These are phyloP conservation scores for Barbarea vulgaris DNA, from an alignment of 345 rosid genomes.

Conservation along the genomic window DNA sequence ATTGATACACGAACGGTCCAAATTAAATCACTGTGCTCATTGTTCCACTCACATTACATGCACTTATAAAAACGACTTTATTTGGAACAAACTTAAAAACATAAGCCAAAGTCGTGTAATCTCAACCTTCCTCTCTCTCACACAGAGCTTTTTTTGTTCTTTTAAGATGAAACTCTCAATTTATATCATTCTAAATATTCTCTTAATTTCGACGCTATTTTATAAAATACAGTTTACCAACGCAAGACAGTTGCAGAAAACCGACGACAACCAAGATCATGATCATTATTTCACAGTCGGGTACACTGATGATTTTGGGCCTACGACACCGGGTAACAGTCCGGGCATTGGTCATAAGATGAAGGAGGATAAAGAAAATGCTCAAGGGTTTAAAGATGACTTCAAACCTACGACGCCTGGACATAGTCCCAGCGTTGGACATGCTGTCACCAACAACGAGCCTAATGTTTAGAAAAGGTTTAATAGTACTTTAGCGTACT, in stretches of 20 bases:
- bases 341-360: conserved; percentile 51
- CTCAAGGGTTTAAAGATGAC: conserved; percentile 31
- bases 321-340: conserved; percentile 49
- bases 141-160: neutral
- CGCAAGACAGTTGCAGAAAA: conserved; percentile 26
- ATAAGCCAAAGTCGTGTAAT: conserved; percentile 14
- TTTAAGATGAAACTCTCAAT: conserved; percentile 24
- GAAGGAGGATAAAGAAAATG: conserved; percentile 1
- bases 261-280: neutral
- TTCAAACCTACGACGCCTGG: conserved; percentile 45
- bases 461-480: conserved; percentile 38
- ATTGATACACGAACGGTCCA: conserved; percentile 30
- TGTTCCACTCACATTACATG: conserved; percentile 37
- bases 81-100: conserved; percentile 3
- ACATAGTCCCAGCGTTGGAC: conserved; percentile 37
- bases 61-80: conserved; percentile 31
- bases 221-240: conserved; percentile 5
- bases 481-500: conserved; percentile 11
- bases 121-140: conserved; percentile 17
- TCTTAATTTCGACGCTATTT: conserved; percentile 13
- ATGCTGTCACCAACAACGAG: conserved; percentile 30
- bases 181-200: conserved; percentile 9
- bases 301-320: conserved; percentile 37
- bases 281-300: conserved; percentile 30
- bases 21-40: conserved; percentile 25